Base-by-base conservation (phyloP, 1,139 yeast genomes). In the Taiozyma sp. region DNA sequence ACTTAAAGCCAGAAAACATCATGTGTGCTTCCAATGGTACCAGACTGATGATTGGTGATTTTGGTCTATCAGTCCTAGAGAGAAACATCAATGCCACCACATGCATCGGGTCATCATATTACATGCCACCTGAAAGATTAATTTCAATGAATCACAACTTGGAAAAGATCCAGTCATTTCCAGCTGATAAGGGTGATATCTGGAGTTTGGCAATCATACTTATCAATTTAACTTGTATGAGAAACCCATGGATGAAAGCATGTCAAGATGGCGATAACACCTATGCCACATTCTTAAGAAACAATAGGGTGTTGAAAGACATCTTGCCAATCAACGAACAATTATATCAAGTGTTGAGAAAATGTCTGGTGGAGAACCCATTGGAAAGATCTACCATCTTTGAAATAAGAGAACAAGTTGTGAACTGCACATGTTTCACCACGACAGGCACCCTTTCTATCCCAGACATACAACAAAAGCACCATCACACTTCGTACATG, bases 181-280 rank as follows among this genome's bases (percentile, higher is more conserved):
- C 91, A n/a, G 84, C 95, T 0, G 68, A 78, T 40, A 80, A 88
- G 10, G 90, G 93, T 47, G 97, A 90, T 64, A 79, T 88, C 29
- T 90, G 97, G 97, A 86, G 96, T 1, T 71, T 90, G 49, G 95
- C 95, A 3, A 84, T 90, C 30, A 82, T 90, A 37, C 72, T 90
- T 52, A 81, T 90, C 55, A 90, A 90, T 64, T 74, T 90, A 48
- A 77, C 88, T 14, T 88, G 96, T 60, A 83, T 89, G 44, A 77
- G 96, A 65, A 90, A 90, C 63, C 97, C 97, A 21, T 90, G 97
- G 97, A 80, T 89, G 50, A 81, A 84, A 58, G 96, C 97, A 5
- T 77, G 85, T 48, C 69, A 79, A 41, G 66, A 67, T 7, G 79
- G 78, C 44, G 88, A 83, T 61, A 71, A 77, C 44, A 79, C 86